Evolutionary conservation across 1,284 basidiomycete species (phyloP).

Genomic region (Melanopsichium pennsylvanicum): DNA sequence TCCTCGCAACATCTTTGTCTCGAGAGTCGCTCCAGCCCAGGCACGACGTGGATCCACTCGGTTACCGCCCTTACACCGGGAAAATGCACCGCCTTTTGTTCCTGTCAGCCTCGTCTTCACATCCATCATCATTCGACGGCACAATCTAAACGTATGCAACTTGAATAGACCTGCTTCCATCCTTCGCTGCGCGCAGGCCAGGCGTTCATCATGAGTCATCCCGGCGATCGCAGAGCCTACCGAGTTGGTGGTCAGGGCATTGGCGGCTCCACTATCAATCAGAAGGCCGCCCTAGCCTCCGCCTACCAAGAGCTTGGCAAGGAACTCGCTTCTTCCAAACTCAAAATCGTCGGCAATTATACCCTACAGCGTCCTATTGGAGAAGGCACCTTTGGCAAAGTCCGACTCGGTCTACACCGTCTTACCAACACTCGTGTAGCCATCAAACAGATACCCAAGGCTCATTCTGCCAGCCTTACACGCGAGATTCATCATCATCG

Average conservation of each 20-base stretch:
- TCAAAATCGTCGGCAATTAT: constrained; percentile 93
- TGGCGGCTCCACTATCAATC: constrained; percentile 48
- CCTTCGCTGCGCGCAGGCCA: constrained; percentile 1
- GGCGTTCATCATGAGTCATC: constrained; percentile 19
- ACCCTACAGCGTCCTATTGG: constrained; percentile 94
- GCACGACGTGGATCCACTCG: too few species aligned
- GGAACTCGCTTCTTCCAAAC: constrained; percentile 85
- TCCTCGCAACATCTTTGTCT: too few species aligned
- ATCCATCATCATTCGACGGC: not conserved
- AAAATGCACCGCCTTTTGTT: constrained; percentile 14
- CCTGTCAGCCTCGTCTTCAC: not conserved
- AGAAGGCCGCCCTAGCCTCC: constrained; percentile 72
- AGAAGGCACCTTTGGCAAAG: constrained; percentile 90
- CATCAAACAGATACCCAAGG: constrained; percentile 97
- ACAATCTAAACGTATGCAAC: constrained; percentile 1
- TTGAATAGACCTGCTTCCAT: not conserved
- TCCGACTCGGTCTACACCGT: constrained; percentile 89
- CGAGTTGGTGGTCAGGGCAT: constrained; percentile 15
- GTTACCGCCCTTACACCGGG: not conserved
- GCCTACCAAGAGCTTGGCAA: constrained; percentile 97
- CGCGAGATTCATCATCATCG: constrained; percentile 98
- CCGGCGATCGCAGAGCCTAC: constrained; percentile 19
- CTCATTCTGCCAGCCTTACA: constrained; percentile 76
- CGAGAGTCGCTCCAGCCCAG: too few species aligned
- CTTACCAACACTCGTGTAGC: constrained; percentile 76